phyloP scores from a whole-genome alignment of 805 yeast species.

The Grigorovia jiainica region DNA sequence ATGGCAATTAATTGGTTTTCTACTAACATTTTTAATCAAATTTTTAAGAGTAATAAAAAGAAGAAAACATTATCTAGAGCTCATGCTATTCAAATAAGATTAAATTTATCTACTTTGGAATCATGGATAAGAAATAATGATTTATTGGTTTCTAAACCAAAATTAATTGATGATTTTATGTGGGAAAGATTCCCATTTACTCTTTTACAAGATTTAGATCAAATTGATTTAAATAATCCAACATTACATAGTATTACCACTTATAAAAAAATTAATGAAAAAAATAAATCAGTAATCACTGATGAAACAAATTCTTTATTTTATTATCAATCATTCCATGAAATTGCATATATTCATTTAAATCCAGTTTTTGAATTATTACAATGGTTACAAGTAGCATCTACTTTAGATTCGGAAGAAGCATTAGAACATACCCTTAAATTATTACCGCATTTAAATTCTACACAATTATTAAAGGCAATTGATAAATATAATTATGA shows the following conservation, averaged over 20 bases:
- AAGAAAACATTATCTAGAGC: conserved; percentile 63
- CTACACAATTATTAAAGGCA: conserved; percentile 59
- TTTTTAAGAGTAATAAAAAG: conserved; percentile 45
- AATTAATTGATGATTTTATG: conserved; percentile 30
- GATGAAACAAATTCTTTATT: conserved; percentile 38
- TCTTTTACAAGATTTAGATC: conserved; percentile 23
- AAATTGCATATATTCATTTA: conserved; percentile 57
- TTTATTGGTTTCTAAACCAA: conserved; percentile 23
- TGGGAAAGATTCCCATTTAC: conserved; percentile 33
- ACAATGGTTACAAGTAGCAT: conserved; percentile 85
- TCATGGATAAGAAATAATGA: conserved; percentile 73
- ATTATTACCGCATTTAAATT: conserved; percentile 50
- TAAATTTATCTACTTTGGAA: conserved; percentile 77
- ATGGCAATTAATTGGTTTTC: conserved; percentile 74
- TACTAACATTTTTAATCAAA: conserved; percentile 59
- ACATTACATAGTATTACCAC: conserved; percentile 20
- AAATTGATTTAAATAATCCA: conserved; percentile 18
- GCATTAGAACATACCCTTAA: conserved; percentile 44
- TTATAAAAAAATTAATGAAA: conserved; percentile 15
- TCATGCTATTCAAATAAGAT: conserved; percentile 79
- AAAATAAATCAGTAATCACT: conserved; percentile 6
- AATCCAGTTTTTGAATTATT: conserved; percentile 68
- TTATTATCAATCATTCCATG: conserved; percentile 54
- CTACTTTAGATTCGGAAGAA: conserved; percentile 59
- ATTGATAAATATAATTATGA: conserved; percentile 77